Evolutionary conservation across 805 yeast genomes (phyloP).

Genomic region (Starmera caribaea): DNA sequence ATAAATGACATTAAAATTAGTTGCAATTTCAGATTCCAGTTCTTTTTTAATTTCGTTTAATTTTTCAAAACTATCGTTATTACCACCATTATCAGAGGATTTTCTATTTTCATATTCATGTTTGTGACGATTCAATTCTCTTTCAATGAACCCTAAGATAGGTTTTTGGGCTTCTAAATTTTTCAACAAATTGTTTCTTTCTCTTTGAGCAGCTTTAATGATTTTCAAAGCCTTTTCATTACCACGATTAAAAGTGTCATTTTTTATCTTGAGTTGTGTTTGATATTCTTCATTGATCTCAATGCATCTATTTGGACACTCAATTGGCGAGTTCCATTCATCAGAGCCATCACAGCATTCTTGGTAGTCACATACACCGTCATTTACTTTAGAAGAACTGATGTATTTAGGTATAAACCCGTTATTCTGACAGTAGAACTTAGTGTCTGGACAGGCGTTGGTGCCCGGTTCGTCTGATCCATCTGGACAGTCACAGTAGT

Average conservation of each 20-base stretch:
- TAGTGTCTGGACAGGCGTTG: constrained; percentile 51
- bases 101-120: constrained; percentile 4
- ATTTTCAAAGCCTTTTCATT: constrained; percentile 10
- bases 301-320: constrained; percentile 19
- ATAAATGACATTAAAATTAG: constrained; percentile 1
- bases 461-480: constrained; percentile 98
- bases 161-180: constrained; percentile 12
- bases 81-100: constrained; percentile 3
- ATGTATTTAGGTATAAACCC: constrained; percentile 59
- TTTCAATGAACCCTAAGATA: constrained; percentile 3
- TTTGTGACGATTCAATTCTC: constrained; percentile 2
- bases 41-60: constrained; percentile 5
- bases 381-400: constrained; percentile 63
- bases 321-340: constrained; percentile 34
- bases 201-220: constrained; percentile 13
- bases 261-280: constrained; percentile 1
- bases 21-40: constrained; percentile 8
- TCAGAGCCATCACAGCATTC: constrained; percentile 93
- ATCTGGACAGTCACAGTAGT: constrained; percentile 94
- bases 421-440: constrained; percentile 68
- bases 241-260: constrained; percentile 10
- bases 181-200: constrained; percentile 18
- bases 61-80: constrained; percentile 5
- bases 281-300: constrained; percentile 17
- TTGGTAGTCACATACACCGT: constrained; percentile 87